Evolutionary conservation across 495 filamentous ascomycete species (phyloP).

Genomic region (Neurospora tetraspora): DNA sequence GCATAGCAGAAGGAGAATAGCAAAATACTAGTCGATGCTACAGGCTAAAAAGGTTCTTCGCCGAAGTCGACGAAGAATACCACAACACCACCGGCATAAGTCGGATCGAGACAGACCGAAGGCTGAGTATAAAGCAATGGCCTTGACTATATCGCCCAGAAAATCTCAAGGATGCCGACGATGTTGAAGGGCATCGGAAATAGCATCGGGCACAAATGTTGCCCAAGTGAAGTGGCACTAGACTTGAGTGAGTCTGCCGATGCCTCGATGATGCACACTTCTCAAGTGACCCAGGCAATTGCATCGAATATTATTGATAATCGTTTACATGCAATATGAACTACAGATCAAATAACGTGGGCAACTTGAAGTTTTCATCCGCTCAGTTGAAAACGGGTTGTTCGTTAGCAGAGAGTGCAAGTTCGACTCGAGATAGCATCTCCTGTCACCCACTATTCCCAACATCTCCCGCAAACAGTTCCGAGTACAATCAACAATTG

Average conservation of each 20-base stretch:
- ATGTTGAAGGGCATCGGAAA: neutral
- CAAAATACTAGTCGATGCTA: neutral
- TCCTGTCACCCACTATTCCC: neutral
- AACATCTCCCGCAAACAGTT: neutral
- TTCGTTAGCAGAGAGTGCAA: neutral
- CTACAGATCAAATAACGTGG: neutral
- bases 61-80: neutral
- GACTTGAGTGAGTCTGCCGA: neutral
- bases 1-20: neutral
- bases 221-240: neutral
- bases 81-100: neutral
- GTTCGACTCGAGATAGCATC: neutral
- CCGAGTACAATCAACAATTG: neutral
- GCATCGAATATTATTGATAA: neutral
- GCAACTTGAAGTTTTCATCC: neutral
- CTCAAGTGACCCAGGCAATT: neutral
- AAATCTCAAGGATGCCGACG: neutral
- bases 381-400: neutral
- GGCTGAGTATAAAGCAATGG: neutral
- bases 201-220: neutral
- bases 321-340: neutral
- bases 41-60: neutral
- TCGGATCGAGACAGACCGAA: neutral
- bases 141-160: neutral
- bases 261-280: neutral